Conservation (phyloP, 768 basidiomycete species). For the Hericium erinaceus region DNA sequence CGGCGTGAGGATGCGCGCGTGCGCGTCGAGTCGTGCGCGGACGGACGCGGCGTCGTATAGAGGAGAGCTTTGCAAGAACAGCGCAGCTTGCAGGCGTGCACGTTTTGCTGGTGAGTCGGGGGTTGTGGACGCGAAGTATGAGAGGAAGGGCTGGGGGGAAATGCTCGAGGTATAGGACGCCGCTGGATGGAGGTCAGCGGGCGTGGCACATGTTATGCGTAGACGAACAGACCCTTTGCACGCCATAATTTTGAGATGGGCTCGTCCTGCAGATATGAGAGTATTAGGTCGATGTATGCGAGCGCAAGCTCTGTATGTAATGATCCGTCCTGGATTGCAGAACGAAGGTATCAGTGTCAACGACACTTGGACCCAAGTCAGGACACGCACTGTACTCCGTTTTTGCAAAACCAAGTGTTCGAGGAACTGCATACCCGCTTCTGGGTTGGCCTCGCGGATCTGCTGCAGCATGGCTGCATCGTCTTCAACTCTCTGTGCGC, state of each 20-base stretch:
- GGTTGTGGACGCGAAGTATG: constrained; percentile 77
- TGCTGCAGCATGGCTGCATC: constrained; percentile 49
- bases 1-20: constrained; percentile 48
- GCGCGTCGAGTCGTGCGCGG: constrained; percentile 33
- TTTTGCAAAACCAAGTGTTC: constrained; percentile 74
- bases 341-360: background rate
- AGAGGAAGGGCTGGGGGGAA: constrained; percentile 40
- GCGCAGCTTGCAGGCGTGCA: constrained; percentile 59
- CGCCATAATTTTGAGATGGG: constrained; percentile 11
- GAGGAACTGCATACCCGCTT: constrained; percentile 61
- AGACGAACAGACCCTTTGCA: constrained; percentile 7
- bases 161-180: constrained; percentile 20
- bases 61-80: constrained; percentile 73
- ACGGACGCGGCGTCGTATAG: constrained; percentile 51
- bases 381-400: constrained; percentile 42
- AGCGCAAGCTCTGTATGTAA: constrained; percentile 52
- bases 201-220: no score
- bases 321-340: constrained; percentile 36
- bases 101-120: constrained; percentile 71
- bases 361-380: background rate
- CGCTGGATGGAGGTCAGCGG: constrained; percentile 9
- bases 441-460: constrained; percentile 45
- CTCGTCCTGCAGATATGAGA: constrained; percentile 18
- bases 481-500: constrained; percentile 49
- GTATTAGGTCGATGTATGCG: constrained; percentile 4